phyloP scores from a whole-genome alignment of 805 yeast species.

The Wickerhamiella azymoides region DNA sequence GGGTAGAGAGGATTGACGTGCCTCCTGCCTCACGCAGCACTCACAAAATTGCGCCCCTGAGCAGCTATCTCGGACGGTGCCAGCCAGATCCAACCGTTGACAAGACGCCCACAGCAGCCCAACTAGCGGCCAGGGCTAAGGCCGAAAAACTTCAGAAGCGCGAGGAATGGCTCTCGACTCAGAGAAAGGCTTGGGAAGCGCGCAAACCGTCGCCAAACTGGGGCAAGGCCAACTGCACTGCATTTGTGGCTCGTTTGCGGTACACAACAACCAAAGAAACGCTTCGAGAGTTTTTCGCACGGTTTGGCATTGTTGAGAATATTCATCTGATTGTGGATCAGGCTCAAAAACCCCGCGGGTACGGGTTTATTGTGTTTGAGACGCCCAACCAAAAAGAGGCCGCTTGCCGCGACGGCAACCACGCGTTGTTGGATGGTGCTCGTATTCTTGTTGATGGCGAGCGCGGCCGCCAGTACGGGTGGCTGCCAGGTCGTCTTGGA shows the following conservation, averaged over 20 bases:
- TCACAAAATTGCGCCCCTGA: background rate
- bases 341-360: constrained; percentile 53
- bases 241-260: constrained; percentile 62
- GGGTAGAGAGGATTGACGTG: background rate
- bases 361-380: constrained; percentile 67
- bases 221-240: constrained; percentile 66
- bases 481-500: constrained; percentile 42
- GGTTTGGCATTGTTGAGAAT: constrained; percentile 59
- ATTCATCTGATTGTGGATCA: constrained; percentile 44
- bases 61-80: background rate
- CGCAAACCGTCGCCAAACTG: constrained; percentile 38
- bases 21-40: background rate
- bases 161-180: background rate
- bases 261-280: constrained; percentile 56
- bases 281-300: constrained; percentile 43
- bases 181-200: constrained; percentile 37
- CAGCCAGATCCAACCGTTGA: constrained; percentile 3
- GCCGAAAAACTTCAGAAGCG: background rate
- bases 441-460: constrained; percentile 32
- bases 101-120: background rate
- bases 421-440: constrained; percentile 37
- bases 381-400: constrained; percentile 43
- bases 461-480: constrained; percentile 27
- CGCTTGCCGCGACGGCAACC: constrained; percentile 50
- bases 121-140: background rate